phyloP scores from a whole-genome alignment of 148 eudicot species.

The Cornus suecica region DNA sequence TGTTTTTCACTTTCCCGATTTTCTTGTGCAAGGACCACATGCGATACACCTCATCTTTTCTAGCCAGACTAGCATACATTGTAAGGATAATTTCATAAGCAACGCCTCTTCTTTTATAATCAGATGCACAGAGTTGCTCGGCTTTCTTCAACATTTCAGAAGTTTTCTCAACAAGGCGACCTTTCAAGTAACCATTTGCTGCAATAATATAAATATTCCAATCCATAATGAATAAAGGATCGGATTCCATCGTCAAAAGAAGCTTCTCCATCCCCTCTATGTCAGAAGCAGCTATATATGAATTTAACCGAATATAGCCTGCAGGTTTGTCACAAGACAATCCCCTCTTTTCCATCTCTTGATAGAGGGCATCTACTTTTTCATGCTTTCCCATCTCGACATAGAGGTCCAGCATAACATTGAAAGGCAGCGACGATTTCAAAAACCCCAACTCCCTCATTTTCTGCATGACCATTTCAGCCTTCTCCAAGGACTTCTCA shows the following conservation, averaged over 20 bases:
- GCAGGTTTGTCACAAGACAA: slow-evolving; percentile 22
- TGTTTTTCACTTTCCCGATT: slow-evolving; percentile 15
- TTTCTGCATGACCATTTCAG: slow-evolving; percentile 33
- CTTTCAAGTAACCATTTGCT: slow-evolving; percentile 37
- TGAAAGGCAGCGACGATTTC: slow-evolving; percentile 21
- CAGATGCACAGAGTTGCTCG: slow-evolving; percentile 18
- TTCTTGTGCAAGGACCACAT: slow-evolving; percentile 29
- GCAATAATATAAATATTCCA: slow-evolving; percentile 24
- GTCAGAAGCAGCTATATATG: slow-evolving; percentile 26
- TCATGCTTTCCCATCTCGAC: slow-evolving; percentile 21
- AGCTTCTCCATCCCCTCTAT: slow-evolving; percentile 33
- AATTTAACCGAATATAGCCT: slow-evolving; percentile 19
- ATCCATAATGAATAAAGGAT: slow-evolving; percentile 13
- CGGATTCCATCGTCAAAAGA: slow-evolving; percentile 32
- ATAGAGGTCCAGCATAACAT: slow-evolving; percentile 32
- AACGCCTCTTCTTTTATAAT: neutral
- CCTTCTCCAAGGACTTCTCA: slow-evolving; percentile 28
- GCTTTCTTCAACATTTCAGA: slow-evolving; percentile 21
- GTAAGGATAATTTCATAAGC: slow-evolving; percentile 19
- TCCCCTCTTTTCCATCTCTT: slow-evolving; percentile 41
- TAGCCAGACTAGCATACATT: slow-evolving; percentile 27
- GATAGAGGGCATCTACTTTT: slow-evolving; percentile 26
- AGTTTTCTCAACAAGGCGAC: slow-evolving; percentile 28
- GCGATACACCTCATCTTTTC: slow-evolving; percentile 35
- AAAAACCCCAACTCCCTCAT: slow-evolving; percentile 23